Evolutionary conservation across 352 stramenopile species (phyloP), one percentile per base, ranked within the genome.

Genomic region (Pilasporangium apinafurcum): DNA sequence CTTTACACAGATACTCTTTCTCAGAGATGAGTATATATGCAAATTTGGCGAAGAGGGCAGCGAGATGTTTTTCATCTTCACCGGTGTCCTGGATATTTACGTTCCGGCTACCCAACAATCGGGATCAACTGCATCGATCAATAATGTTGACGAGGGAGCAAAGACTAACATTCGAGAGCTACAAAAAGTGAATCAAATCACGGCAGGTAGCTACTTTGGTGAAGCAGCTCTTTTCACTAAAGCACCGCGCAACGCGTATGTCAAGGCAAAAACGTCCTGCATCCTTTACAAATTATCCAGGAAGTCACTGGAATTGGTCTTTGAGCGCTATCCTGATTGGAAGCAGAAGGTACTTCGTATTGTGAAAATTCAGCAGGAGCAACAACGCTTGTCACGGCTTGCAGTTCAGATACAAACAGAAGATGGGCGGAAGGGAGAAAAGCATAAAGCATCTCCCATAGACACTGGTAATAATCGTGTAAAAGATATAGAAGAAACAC

Each of bases 31-130:
- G 48, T 78, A 71, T 36, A 58, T 82, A 4, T 82, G 71, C 36
- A 60, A 62, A 13, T 78, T 74, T 27, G 54, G 65, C 7, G 71
- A 84, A 29, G 57, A 80, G 34, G 71, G 71, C 13, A 72, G 66
- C 21, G 71, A 84, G 25, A 84, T 84, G 71, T 84, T 73, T 37
- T 82, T 84, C 49, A 71, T 84, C 18, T 84, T 78, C 47, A 76
- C 68, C 0, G 71, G 68, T 8, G 55, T 66, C 12, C 42, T 84
- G 0, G 71, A 78, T 18, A 79, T 83, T n/a, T 73, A 69, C 25
- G 54, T 84, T 13, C 65, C 65, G 0, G 17, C 38, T 16, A 28
- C 44, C 10, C 36, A 21, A 9, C 33, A 5, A 13, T 14, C 30
- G 14, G 12, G 42, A 14, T 17, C 25, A 16, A 20, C 4, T 3